Evolutionary conservation across 176 grass and related monocot species (phyloP), one percentile per base, ranked within the genome.

Genomic region (Aegilops bicornis): DNA sequence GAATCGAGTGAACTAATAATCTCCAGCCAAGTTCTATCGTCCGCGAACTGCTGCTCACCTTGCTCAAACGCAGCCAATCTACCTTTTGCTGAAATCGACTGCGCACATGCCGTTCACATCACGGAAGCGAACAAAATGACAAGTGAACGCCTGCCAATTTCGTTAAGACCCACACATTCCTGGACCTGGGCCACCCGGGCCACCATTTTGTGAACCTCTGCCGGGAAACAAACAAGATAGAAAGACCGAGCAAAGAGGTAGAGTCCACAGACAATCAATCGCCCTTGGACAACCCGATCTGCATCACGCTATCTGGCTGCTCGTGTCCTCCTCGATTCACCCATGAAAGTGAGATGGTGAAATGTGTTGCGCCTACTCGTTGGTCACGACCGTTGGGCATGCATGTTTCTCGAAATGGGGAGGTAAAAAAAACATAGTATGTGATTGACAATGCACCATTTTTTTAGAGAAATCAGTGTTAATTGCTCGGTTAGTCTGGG

Each of bases 171-270:
- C 82, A 73, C 65, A 48, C 45, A 15, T 81, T 45, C 43, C 62
- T 66, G 72, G 72, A 76, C 42, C 72, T 48, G 32, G 32, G 67
- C 76, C 20, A 33, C 24, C 27, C 73, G 31, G 64, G 39, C 85
- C 64, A 87, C 43, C 16, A 37, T 64, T 79, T 22, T 5, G 58
- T 48, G 56, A 79, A 30, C 67, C 47, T 68, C 69, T 81, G 23
- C 77, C 66, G 24, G 77, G 48, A 68, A 29, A 62, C 60, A 62
- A 91, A 80, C 85, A 87, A 80, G 81, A 61, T 74, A 14, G 85
- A 80, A 66, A 48, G 59, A 25, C 20, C 58, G 9, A 65, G 56
- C 17, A 8, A 75, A 27, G 67, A 64, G 76, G 60, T 54, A 78
- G 35, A 67, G 76, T 91, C 68, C 81, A 87, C 19, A 22, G 24